Conservation (phyloP, 164 flowering plant genomes). For the Magnolia officinalis region DNA sequence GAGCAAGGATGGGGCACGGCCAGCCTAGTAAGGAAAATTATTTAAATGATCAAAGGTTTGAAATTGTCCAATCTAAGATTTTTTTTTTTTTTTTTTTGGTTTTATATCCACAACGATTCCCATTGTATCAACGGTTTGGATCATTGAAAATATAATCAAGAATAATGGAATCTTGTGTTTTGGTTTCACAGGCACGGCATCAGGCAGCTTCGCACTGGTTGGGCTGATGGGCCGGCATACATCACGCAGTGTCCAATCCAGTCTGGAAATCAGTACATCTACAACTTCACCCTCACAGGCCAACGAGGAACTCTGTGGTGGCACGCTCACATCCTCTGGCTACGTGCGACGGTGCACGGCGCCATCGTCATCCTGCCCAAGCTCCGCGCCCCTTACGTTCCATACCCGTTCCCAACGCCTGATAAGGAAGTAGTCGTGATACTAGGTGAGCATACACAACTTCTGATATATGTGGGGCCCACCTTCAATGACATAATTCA, state of each 20-base stretch:
- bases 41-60: too few species aligned
- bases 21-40: too few species aligned
- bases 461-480: neutral
- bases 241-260: slow-evolving; percentile 85
- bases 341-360: slow-evolving; percentile 70
- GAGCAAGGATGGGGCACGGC: too few species aligned
- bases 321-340: slow-evolving; percentile 85
- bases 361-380: slow-evolving; percentile 75
- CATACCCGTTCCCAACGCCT: slow-evolving; percentile 63
- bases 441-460: slow-evolving; percentile 31
- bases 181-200: slow-evolving; percentile 62
- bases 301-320: slow-evolving; percentile 76
- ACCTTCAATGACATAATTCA: too few species aligned
- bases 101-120: too few species aligned
- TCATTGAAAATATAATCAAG: too few species aligned
- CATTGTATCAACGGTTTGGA: neutral
- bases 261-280: slow-evolving; percentile 53
- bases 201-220: slow-evolving; percentile 70
- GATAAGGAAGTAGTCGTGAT: slow-evolving; percentile 55
- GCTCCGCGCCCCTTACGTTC: slow-evolving; percentile 34
- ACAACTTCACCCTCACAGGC: slow-evolving; percentile 79
- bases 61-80: too few species aligned
- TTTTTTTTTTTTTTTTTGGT: neutral
- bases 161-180: neutral
- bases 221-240: slow-evolving; percentile 89